phyloP scores from a whole-genome alignment of 2,329 filamentous ascomycete genomes.

The Aspergillus piperis region DNA sequence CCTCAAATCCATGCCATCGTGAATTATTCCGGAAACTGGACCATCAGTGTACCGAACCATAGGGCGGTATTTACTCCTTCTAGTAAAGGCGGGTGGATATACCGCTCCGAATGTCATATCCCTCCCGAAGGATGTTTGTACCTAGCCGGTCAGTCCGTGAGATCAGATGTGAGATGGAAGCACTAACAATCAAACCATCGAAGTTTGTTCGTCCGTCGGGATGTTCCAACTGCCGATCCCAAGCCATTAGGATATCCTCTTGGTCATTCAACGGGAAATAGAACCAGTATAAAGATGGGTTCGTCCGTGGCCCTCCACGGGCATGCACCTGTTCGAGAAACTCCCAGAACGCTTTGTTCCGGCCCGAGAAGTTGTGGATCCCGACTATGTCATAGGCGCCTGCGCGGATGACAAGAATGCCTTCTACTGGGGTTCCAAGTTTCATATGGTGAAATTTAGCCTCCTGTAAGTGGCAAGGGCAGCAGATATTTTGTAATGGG shows the following conservation, averaged over 20 bases:
- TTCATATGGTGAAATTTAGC: no score
- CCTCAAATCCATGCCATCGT: conserved; percentile 14
- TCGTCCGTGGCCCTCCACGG: no score
- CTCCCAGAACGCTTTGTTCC: no score
- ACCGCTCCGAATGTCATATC: conserved; percentile 17
- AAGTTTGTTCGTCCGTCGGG: background rate
- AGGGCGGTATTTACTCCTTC: conserved; percentile 10
- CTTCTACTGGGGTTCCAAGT: no score
- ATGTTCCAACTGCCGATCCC: conserved; percentile 9
- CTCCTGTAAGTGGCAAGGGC: no score
- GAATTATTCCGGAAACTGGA: conserved; percentile 19
- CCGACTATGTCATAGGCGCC: no score
- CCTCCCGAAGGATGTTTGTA: conserved; percentile 18
- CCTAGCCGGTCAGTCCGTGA: conserved; percentile 12
- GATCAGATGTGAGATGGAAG: background rate
- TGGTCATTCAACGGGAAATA: conserved; percentile 10
- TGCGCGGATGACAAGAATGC: no score
- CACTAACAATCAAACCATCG: conserved; percentile 15
- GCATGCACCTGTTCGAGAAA: no score
- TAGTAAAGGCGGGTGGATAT: background rate
- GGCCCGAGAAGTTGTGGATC: no score
- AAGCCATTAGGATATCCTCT: conserved; percentile 14
- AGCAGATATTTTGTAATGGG: no score
- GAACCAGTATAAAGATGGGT: no score
- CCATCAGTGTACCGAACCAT: conserved; percentile 14